Evolutionary conservation across 2,329 filamentous ascomycete species (phyloP).

Genomic region (Xylaria sp.): DNA sequence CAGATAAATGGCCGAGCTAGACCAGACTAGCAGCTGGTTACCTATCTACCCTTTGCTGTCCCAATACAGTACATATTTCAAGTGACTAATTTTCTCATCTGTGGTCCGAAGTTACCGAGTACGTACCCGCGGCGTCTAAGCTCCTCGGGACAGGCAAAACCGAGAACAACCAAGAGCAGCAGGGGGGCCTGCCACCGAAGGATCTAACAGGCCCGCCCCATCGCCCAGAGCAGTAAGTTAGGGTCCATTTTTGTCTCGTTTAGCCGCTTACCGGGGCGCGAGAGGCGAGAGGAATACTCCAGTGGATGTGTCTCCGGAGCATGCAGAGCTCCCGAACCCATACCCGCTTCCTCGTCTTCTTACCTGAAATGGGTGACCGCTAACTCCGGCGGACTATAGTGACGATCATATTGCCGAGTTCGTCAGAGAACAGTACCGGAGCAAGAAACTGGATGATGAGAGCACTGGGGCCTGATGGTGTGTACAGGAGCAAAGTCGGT

Average conservation of each 20-base stretch:
- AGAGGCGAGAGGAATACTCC: too few relatives aligned
- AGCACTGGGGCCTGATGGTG: background rate
- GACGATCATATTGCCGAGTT: constrained; percentile 65
- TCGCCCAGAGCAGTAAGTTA: constrained; percentile 53
- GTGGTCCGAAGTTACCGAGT: constrained; percentile 53
- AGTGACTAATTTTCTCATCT: too few relatives aligned
- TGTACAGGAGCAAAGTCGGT: background rate
- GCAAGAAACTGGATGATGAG: constrained; percentile 50
- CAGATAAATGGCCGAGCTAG: constrained; percentile 5
- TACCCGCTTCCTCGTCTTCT: too few relatives aligned
- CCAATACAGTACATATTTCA: constrained; percentile 27
- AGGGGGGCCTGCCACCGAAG: constrained; percentile 30
- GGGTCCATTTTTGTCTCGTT: background rate
- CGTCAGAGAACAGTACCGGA: constrained; percentile 63
- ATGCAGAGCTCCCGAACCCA: too few relatives aligned
- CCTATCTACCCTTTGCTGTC: too few relatives aligned
- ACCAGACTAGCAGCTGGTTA: too few relatives aligned
- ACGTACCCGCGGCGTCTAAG: constrained; percentile 55
- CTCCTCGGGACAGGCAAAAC: constrained; percentile 34
- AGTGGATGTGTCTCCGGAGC: too few relatives aligned
- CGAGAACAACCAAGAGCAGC: constrained; percentile 45
- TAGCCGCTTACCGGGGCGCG: background rate
- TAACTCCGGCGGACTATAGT: background rate
- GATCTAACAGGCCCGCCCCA: constrained; percentile 53
- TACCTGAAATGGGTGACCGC: background rate